Percentiles rank a stretch among this genome's conserved stretches.
phyloP scores from a whole-genome alignment of 2,329 filamentous ascomycete species.

The Pseudophaeomoniella oleicola region DNA sequence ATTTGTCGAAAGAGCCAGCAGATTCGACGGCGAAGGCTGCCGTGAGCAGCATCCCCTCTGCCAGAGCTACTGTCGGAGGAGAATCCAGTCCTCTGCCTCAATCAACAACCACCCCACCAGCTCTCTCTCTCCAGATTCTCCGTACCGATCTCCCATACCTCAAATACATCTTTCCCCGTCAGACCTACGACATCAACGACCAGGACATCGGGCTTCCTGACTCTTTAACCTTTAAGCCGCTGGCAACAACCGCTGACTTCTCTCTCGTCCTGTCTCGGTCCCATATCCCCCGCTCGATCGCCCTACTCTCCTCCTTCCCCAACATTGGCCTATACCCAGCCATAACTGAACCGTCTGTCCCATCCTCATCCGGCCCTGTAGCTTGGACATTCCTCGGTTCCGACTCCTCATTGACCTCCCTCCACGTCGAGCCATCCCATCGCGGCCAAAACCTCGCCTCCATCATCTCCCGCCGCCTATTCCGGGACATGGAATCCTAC shows the following conservation, averaged over 20 bases:
- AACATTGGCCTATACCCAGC: slow-evolving; percentile 20
- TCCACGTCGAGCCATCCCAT: slow-evolving; percentile 27
- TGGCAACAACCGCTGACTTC: slow-evolving; percentile 12
- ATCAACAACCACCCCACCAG: not conserved
- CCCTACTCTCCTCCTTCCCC: slow-evolving; percentile 17
- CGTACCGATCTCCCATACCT: slow-evolving; percentile 17
- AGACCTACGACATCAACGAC: slow-evolving; percentile 5
- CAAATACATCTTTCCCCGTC: slow-evolving; percentile 21
- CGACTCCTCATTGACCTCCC: slow-evolving; percentile 21
- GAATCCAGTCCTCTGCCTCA: too few relatives aligned
- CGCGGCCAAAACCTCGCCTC: slow-evolving; percentile 22
- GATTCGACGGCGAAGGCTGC: too few relatives aligned
- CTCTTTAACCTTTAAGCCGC: not conserved
- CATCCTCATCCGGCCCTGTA: slow-evolving; percentile 13
- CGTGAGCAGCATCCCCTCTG: too few relatives aligned
- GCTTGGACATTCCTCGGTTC: slow-evolving; percentile 25
- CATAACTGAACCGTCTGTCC: slow-evolving; percentile 4
- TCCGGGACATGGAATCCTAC: slow-evolving; percentile 15
- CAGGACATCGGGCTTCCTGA: not conserved
- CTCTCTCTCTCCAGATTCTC: not conserved
- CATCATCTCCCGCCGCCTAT: slow-evolving; percentile 17
- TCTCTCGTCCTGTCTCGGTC: slow-evolving; percentile 24
- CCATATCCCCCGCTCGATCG: slow-evolving; percentile 20
- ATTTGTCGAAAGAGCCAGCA: not conserved
- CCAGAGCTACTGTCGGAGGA: too few relatives aligned